Base-by-base conservation (phyloP, 1,139 yeast species). In the Casaregolazyma suthepensis region DNA sequence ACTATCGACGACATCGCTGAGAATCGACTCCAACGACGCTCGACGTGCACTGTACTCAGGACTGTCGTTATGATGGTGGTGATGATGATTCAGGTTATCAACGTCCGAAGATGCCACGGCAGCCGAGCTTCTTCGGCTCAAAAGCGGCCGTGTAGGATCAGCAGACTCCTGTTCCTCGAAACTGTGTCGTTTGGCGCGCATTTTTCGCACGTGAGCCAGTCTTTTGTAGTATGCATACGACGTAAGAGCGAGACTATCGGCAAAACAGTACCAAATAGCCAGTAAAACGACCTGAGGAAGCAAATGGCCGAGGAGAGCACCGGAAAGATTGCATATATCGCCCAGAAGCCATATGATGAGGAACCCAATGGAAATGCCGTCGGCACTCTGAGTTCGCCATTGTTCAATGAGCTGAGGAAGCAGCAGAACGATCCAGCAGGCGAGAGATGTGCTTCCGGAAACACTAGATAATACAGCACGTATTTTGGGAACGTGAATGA, bases 321-420 rank as follows among this genome's bases (percentile, higher is more conserved):
- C 95, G 1, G 75, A 62, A 48, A 87, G 73, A 66, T 87, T 87
- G 60, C 83, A 76, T 9, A 86, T 53, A 64, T 87, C 95, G 9
- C 95, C 95, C 35, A 82, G 61, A 52, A 85, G 77, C 95, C 95
- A 87, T 53, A 84, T 79, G 17, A 79, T 62, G 35, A 87, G 76
- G 63, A 87, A 87, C 2, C 85, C 80, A 43, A 85, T 76, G 37
- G 94, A 83, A 20, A 87, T 81, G 4, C 95, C 95, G 43, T 86
- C 93, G 3, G 90, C 88, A 22, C 88, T 80, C 65, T 85, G 83
- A 52, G 82, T 71, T 56, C 86, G 72, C 91, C 91, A 87, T 69
- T 87, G 94, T 66, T 87, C 95, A 43, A 87, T 78, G 48, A 87
- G 76, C 68, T 87, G 96, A 1, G 95, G 95, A 63, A 86, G 72